Percentiles rank a stretch among this genome's conserved stretches.
Evolutionary conservation across 148 eudicot species (phyloP).

Genomic region (Vaccinium myrtillus): DNA sequence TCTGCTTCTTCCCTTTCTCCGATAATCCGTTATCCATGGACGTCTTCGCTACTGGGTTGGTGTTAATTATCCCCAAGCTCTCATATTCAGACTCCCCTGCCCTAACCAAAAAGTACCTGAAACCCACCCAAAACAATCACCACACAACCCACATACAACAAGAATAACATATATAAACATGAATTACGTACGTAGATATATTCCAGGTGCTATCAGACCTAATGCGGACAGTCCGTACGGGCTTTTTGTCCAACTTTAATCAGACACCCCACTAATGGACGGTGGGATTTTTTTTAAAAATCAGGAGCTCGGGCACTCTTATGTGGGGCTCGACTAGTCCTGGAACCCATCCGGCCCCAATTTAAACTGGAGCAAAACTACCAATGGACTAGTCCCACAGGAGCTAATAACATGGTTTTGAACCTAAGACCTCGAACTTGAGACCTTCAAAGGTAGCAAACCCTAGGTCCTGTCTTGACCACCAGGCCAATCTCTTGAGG

Average conservation of each 20-base stretch:
- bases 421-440: no score
- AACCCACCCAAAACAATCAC: slow-evolving; percentile 8
- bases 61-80: slow-evolving; percentile 80
- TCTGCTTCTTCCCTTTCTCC: slow-evolving; percentile 69
- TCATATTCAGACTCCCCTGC: slow-evolving; percentile 94
- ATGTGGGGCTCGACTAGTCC: not conserved
- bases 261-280: not conserved
- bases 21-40: slow-evolving; percentile 84
- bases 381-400: no score
- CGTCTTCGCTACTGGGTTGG: slow-evolving; percentile 94
- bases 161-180: not conserved
- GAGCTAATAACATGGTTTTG: no score
- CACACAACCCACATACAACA: not conserved
- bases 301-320: not conserved
- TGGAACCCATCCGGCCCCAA: not conserved
- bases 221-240: not conserved
- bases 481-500: not conserved
- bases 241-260: not conserved
- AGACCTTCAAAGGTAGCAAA: no score
- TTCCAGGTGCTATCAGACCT: not conserved
- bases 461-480: not conserved
- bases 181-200: not conserved
- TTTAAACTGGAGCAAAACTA: not conserved
- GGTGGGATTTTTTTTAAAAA: not conserved
- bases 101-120: slow-evolving; percentile 91